Base-by-base conservation (phyloP, 805 yeast genomes). In the Ascoidea tarda region DNA sequence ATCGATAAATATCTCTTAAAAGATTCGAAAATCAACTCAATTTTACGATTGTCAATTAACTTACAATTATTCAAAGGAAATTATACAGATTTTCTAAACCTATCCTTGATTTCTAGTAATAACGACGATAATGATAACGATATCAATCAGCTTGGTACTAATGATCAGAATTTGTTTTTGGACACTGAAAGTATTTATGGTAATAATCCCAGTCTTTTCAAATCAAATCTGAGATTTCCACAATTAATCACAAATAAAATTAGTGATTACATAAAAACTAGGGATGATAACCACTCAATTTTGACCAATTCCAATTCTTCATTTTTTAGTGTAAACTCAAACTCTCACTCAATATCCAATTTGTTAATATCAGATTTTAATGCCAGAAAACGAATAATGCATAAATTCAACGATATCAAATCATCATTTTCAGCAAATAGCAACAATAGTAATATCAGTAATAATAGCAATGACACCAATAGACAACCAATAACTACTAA, bases 21-120 rank as follows among this genome's bases (percentile, higher is more conserved):
- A 59, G 76, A 87, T 32, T 84, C 95, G 1, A 87, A 87, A 58
- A 79, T 91, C 16, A 91, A 91, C 64, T 82, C 95, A 2, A 84
- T 87, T n/a, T 65, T 84, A 46, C 81, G 76, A 55, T 55, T 87
- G 47, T 73, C 82, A 1, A 68, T 86, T n/a, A 69, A 71, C 5
- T 65, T 85, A 58, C 72, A 69, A 47, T 61, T 71, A 48, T 58
- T 69, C 42, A 66, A 73, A 58, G 78, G 77, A n/a, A 60, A 72
- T 60, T 59, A 72, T 58, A 52, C 68, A 54, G 59, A 79, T 69
- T 57, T 72, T 63, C 52, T 69, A 16, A 32, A 48, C 16, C 8
- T 33, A 16, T 21, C 28, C 28, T 21, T 21, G 28, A 21, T 21
- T 21, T 21, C 28, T 21, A 21, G 3, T 21, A 21, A 21, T 3